Evolutionary conservation across 2,329 filamentous ascomycete genomes (phyloP).

Genomic region (Diplodia seriata): DNA sequence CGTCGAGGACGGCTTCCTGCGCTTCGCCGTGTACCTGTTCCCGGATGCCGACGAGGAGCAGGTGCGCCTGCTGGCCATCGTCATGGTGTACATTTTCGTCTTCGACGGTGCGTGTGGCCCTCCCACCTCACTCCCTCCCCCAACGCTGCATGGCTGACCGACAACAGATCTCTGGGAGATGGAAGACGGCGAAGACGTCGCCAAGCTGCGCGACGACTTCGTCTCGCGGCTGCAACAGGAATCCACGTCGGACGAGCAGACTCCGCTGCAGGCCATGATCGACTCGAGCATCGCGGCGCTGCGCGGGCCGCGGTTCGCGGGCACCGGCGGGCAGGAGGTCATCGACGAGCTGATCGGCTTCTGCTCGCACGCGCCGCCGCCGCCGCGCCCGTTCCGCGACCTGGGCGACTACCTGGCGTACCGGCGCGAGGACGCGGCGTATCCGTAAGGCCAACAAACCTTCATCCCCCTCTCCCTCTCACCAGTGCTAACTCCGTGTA

Average conservation of each 20-base stretch:
- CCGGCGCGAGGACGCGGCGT: neutral
- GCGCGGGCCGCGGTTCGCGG: neutral
- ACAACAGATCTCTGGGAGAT: neutral
- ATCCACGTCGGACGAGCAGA: too few relatives aligned
- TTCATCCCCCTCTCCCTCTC: too few relatives aligned
- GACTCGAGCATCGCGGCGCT: neutral
- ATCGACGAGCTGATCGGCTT: neutral
- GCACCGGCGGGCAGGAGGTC: neutral
- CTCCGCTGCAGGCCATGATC: neutral
- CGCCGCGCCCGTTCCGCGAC: neutral
- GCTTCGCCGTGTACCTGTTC: neutral
- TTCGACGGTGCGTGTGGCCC: neutral
- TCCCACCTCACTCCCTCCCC: neutral
- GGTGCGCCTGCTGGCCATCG: neutral
- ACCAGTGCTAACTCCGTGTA: too few relatives aligned
- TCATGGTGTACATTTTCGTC: conserved; percentile 2
- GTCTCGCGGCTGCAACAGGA: neutral
- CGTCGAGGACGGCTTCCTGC: neutral
- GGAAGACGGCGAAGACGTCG: neutral
- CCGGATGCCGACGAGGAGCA: neutral
- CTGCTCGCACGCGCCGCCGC: neutral
- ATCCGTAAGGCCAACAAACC: neutral
- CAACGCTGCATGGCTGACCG: too few relatives aligned
- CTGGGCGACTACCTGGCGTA: neutral
- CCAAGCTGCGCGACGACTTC: neutral